Percentiles rank a stretch among this genome's conserved stretches.
These are phyloP conservation scores for Aspergillus taichungensis DNA, from an alignment of 495 filamentous ascomycete genomes.

Conservation along the genomic window DNA sequence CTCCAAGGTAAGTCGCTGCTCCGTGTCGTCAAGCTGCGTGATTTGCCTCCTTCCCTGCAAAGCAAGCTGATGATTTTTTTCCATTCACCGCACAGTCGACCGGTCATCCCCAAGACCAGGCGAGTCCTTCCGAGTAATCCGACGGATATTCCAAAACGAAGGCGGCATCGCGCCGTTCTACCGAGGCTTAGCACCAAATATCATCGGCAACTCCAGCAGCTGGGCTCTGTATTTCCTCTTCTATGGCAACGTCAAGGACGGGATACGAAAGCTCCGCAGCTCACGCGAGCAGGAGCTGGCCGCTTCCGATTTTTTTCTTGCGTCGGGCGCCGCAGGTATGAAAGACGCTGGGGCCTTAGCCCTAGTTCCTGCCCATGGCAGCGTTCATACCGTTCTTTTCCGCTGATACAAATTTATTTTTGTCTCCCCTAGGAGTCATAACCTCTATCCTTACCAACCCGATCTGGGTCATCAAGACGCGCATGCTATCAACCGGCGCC, in stretches of 20 bases:
- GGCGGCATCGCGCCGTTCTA: slow-evolving; percentile 64
- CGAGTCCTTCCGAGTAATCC: slow-evolving; percentile 46
- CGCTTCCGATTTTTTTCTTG: slow-evolving; percentile 74
- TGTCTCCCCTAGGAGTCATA: slow-evolving; percentile 37
- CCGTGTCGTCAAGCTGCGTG: too few species aligned
- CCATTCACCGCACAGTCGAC: slow-evolving; percentile 31
- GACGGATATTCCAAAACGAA: slow-evolving; percentile 47
- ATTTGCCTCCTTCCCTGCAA: background rate
- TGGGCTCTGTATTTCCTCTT: slow-evolving; percentile 89
- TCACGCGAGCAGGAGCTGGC: slow-evolving; percentile 31
- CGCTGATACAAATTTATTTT: background rate
- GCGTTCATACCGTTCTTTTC: too few species aligned
- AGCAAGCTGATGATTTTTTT: background rate
- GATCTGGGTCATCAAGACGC: slow-evolving; percentile 97
- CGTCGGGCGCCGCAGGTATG: slow-evolving; percentile 66
- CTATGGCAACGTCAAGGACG: slow-evolving; percentile 52
- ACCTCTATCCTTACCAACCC: slow-evolving; percentile 86
- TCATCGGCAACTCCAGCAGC: slow-evolving; percentile 80
- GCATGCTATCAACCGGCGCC: slow-evolving; percentile 81
- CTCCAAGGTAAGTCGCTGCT: slow-evolving; percentile 58
- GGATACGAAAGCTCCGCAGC: slow-evolving; percentile 19
- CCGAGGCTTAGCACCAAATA: slow-evolving; percentile 79
- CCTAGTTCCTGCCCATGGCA: too few species aligned
- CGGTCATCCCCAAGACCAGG: slow-evolving; percentile 36
- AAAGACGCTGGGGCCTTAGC: too few species aligned